Evolutionary conservation across 805 yeast genomes (phyloP).

Genomic region (Saturnispora dispora): DNA sequence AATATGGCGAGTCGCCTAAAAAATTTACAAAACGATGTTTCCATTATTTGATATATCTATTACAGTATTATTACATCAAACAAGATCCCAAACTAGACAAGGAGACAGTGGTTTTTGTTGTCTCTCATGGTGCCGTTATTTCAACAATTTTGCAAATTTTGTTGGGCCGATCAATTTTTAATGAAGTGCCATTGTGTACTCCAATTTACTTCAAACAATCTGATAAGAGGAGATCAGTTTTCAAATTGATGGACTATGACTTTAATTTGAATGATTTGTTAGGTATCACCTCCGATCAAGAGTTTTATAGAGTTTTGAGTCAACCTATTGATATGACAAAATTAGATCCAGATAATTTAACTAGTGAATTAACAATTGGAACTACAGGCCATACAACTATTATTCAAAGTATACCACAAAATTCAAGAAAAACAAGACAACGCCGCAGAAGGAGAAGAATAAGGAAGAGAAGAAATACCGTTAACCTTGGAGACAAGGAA

Average conservation of each 20-base stretch:
- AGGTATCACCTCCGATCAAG: constrained; percentile 19
- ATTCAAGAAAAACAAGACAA: not conserved
- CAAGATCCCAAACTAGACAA: constrained; percentile 23
- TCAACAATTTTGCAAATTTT: constrained; percentile 32
- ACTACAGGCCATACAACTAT: constrained; percentile 17
- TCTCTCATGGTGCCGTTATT: constrained; percentile 38
- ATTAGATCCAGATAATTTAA: constrained; percentile 21
- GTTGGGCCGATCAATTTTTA: constrained; percentile 29
- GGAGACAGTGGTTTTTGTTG: constrained; percentile 26
- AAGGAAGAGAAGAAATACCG: constrained; percentile 23
- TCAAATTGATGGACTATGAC: constrained; percentile 28
- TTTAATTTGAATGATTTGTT: constrained; percentile 25
- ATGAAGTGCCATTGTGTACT: constrained; percentile 32
- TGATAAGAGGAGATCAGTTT: constrained; percentile 17
- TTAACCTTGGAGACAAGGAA: constrained; percentile 17
- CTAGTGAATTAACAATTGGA: constrained; percentile 21
- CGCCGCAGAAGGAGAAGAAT: constrained; percentile 10
- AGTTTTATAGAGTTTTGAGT: constrained; percentile 19
- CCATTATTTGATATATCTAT: constrained; percentile 26
- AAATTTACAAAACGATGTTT: constrained; percentile 31
- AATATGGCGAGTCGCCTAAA: constrained; percentile 32
- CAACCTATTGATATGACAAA: constrained; percentile 21
- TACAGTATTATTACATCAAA: constrained; percentile 25
- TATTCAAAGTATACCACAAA: constrained; percentile 15
- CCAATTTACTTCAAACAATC: constrained; percentile 28